phyloP scores from a whole-genome alignment of 2,329 filamentous ascomycete genomes.

The Penicillium hesseltinei region DNA sequence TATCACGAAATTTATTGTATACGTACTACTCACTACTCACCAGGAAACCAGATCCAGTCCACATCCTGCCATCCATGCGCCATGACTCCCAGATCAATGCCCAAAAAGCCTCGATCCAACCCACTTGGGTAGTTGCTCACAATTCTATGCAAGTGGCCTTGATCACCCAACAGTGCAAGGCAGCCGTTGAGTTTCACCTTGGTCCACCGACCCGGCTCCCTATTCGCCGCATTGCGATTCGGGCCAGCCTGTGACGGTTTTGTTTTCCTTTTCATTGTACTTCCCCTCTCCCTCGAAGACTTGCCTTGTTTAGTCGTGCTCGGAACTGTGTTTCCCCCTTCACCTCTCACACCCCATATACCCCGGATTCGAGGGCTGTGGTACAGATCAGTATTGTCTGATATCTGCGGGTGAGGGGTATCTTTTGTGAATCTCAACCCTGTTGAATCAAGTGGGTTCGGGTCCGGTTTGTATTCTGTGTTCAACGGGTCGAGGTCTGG shows the following conservation, averaged over 20 bases:
- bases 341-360: conserved; percentile 1
- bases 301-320: conserved; percentile 12
- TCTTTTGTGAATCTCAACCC: neutral
- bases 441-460: neutral
- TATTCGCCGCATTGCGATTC: conserved; percentile 23
- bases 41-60: neutral
- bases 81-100: neutral
- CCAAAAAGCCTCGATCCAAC: conserved; percentile 15
- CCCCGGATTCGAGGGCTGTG: conserved; percentile 11
- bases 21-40: neutral
- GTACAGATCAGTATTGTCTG: conserved; percentile 4
- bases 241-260: conserved; percentile 13
- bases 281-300: conserved; percentile 8
- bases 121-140: conserved; percentile 17
- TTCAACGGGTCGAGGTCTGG: conserved; percentile 2
- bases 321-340: neutral
- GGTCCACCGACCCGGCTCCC: conserved; percentile 12
- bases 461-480: neutral
- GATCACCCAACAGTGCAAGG: conserved; percentile 7
- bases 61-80: neutral
- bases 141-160: conserved; percentile 10
- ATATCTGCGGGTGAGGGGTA: neutral
- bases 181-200: conserved; percentile 25
- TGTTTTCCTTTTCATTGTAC: conserved; percentile 7
- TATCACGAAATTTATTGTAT: neutral